Evolutionary conservation across 2,329 filamentous ascomycete species (phyloP), one percentile per base, ranked within the genome.

Genomic region (Trichoderma lentiforme): DNA sequence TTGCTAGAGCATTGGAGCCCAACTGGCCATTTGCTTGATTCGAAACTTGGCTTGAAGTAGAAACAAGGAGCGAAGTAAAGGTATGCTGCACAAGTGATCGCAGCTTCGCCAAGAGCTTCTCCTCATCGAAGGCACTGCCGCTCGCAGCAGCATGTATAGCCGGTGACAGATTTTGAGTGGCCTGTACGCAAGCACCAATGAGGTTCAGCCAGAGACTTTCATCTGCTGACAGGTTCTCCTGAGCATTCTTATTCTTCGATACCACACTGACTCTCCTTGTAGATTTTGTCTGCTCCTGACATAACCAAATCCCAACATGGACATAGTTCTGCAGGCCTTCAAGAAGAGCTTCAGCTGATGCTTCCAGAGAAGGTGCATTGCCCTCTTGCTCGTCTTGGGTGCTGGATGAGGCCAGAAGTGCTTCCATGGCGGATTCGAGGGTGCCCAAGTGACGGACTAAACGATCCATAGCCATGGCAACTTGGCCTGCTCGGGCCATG

Each of bases 271-370:
- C 76, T 72, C 82, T 82, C 72, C 83, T 86, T 6, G 84, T 81
- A 0, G 87, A 88, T 77, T 92, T 93, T 63, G 89, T 93, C 79
- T 97, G 94, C 1, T 92, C 90, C 81, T 97, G 93, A 76, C 96
- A 98, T 14, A 99, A 85, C 96, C 96, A 99, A 65, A 97, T 95
- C 15, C 97, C 96, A 1, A 99, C 93, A 74, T 94, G 91, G 1
- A 92, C 90, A 81, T 97, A 98, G 79, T 97, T 98, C 73, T 97
- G 91, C 21, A 99, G 83, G 0, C 92, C 90, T 71, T 90, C 88
- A 4, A 97, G 85, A 1, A 97, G 85, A 71, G 95, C 92, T 71
- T 92, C 88, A 0, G 92, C 89, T 0, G 92, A 88, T 74, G 91
- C 89, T 72, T 90, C 88, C 3, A 91, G 74, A 36, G 83, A 78